Evolutionary conservation across 345 rosid species (phyloP).

Genomic region (Citrus mangshanensis): DNA sequence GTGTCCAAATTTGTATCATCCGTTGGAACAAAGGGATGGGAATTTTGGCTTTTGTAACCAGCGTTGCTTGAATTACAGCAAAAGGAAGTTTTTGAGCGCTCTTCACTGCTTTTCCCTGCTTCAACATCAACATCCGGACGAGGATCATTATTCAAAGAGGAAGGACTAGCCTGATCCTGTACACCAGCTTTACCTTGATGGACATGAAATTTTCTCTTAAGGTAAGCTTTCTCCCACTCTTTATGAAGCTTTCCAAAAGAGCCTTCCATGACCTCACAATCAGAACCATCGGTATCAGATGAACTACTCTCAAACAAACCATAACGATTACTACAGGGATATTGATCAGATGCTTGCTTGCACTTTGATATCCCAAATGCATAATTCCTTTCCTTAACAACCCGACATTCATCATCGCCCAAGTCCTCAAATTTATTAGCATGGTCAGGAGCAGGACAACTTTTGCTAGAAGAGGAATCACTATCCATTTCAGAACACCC

Average conservation of each 20-base stretch:
- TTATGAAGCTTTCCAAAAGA: slow-evolving; percentile 51
- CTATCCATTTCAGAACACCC: slow-evolving; percentile 28
- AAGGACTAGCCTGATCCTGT: slow-evolving; percentile 29
- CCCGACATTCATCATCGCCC: slow-evolving; percentile 41
- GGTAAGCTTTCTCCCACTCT: slow-evolving; percentile 63
- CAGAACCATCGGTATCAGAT: slow-evolving; percentile 53
- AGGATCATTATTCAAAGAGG: slow-evolving; percentile 25
- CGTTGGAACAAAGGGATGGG: slow-evolving; percentile 21
- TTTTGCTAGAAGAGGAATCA: slow-evolving; percentile 37
- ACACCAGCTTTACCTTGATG: slow-evolving; percentile 25
- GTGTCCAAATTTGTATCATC: slow-evolving; percentile 18
- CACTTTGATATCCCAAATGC: slow-evolving; percentile 43
- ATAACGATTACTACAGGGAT: slow-evolving; percentile 31
- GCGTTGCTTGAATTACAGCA: slow-evolving; percentile 22
- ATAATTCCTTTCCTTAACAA: slow-evolving; percentile 33
- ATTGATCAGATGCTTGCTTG: slow-evolving; percentile 25
- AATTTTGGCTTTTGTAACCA: slow-evolving; percentile 20
- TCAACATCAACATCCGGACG: slow-evolving; percentile 20
- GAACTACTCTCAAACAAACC: slow-evolving; percentile 45
- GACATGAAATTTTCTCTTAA: slow-evolving; percentile 33
- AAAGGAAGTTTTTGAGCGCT: slow-evolving; percentile 19
- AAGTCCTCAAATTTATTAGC: slow-evolving; percentile 20
- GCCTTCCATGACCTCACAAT: slow-evolving; percentile 69
- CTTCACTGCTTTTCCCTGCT: slow-evolving; percentile 22
- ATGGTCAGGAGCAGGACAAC: slow-evolving; percentile 21